Evolutionary conservation across 495 filamentous ascomycete species (phyloP), one percentile per base, ranked within the genome.

Genomic region (Tuber magnatum): DNA sequence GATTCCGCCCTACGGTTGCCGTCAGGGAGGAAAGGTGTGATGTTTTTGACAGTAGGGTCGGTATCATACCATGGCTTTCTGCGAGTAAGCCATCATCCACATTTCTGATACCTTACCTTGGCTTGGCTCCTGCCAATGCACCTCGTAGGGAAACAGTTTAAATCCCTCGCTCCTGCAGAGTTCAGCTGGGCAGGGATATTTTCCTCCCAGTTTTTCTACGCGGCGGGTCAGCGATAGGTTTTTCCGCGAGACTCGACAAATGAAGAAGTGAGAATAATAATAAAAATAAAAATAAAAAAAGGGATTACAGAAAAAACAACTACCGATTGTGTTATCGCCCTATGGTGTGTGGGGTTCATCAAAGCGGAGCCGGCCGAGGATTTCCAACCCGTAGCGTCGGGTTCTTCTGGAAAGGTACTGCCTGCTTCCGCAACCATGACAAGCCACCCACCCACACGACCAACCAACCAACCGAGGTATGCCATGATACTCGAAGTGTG

Each of bases 71-170:
- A 65, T 65, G 56, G 56, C 56, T 65, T 65, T 65, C 56, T 65
- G 56, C 56, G 56, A 65, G 56, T 65, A 65, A 65, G 56, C 56
- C 56, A 65, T 35, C 56, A 56, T 5, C 48, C 48, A 56, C 14
- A 65, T 28, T 65, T 18, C 39, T 40, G 39, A 40, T 40, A 65
- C 56, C 28, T 35, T 65, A 65, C 32, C 56, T 18, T 65, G 35
- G 28, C 28, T 65, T 65, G 35, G 56, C 56, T 65, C 28, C 56
- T 65, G 56, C 56, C n/a, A 32, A 65, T 65, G 56, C 56, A 65
- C 56, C 56, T 65, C 56, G 56, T 65, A 65, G 56, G 56, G 56
- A 65, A 65, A 65, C 56, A 65, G 56, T 65, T 65, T 65, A 65
- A 65, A 65, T 65, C 28, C 56, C 56, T 65, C 56, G 56, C 56